Percentiles rank a stretch among this genome's conserved stretches.
Conservation (phyloP, 129 eudicot species). For the Erigeron canadensis region DNA sequence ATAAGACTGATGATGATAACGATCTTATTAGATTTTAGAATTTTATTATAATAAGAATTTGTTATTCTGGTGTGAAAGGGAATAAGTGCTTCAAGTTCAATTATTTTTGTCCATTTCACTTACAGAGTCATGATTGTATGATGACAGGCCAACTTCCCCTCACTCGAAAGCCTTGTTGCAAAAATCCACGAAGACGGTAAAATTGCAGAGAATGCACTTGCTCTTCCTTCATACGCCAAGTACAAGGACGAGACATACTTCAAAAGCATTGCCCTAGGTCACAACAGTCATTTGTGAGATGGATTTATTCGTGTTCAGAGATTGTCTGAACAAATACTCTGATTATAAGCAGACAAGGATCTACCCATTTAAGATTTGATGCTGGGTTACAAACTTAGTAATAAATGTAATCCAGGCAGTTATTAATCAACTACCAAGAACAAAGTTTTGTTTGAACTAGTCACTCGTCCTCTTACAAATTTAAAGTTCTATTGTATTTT, state of each 20-base stretch:
- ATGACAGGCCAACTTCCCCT: slow-evolving; percentile 74
- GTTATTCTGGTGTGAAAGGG: background rate
- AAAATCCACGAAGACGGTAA: slow-evolving; percentile 82
- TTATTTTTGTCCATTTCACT: background rate
- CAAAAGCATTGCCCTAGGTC: slow-evolving; percentile 31
- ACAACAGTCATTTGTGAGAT: slow-evolving; percentile 28
- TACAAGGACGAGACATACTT: slow-evolving; percentile 66
- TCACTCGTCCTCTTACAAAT: too few relatives aligned
- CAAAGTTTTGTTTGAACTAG: too few relatives aligned
- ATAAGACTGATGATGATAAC: background rate
- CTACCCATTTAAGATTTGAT: slow-evolving; percentile 17
- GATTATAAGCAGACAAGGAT: background rate
- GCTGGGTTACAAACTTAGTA: background rate
- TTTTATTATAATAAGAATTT: background rate
- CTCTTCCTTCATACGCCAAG: slow-evolving; percentile 69
- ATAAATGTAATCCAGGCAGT: slow-evolving; percentile 18
- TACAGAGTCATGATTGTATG: slow-evolving; percentile 15
- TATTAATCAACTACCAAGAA: too few relatives aligned
- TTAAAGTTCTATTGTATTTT: too few relatives aligned
- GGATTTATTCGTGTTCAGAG: background rate
- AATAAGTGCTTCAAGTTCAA: background rate
- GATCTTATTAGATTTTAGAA: background rate
- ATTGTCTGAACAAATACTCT: background rate
- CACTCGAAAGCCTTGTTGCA: slow-evolving; percentile 77
- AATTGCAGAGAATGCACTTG: slow-evolving; percentile 81